A percentile compares a stretch with the other conserved stretches of the same genome.
Evolutionary conservation across 2,329 filamentous ascomycete genomes (phyloP).

Genomic region (Fusarium circinatum): DNA sequence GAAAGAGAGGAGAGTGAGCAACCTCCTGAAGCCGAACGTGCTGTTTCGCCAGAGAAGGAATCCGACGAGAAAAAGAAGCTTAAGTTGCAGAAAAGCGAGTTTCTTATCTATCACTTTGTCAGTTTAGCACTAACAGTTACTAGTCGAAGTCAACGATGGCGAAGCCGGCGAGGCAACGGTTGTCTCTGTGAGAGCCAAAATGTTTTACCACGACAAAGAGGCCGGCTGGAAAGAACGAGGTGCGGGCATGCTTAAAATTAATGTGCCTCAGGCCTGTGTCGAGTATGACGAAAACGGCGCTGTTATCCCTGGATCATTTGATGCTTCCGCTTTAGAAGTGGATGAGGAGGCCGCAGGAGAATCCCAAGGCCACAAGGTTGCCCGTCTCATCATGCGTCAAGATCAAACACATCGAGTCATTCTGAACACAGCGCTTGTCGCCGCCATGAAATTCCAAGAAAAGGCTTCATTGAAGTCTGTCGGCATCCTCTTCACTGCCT

Average conservation of each 20-base stretch:
- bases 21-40: conserved; percentile 59
- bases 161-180: conserved; percentile 84
- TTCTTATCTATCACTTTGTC: neutral
- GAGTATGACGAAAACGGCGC: conserved; percentile 64
- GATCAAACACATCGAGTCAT: conserved; percentile 89
- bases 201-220: conserved; percentile 80
- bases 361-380: conserved; percentile 56
- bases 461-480: conserved; percentile 78
- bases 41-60: conserved; percentile 61
- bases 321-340: conserved; percentile 62
- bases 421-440: conserved; percentile 83
- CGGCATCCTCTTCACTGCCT: conserved; percentile 72
- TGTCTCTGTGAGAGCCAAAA: conserved; percentile 81
- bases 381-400: conserved; percentile 88
- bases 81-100: conserved; percentile 74
- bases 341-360: conserved; percentile 51
- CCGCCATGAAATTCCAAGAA: conserved; percentile 82
- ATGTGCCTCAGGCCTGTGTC: conserved; percentile 70
- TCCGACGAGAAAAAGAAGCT: conserved; percentile 72
- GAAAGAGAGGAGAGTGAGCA: conserved; percentile 55
- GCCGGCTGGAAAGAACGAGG: conserved; percentile 91
- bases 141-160: conserved; percentile 81
- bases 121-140: conserved; percentile 41
- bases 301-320: conserved; percentile 64
- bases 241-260: conserved; percentile 84